Conservation (phyloP, 495 filamentous ascomycete genomes). For the Aspergillus bertholletiae region DNA sequence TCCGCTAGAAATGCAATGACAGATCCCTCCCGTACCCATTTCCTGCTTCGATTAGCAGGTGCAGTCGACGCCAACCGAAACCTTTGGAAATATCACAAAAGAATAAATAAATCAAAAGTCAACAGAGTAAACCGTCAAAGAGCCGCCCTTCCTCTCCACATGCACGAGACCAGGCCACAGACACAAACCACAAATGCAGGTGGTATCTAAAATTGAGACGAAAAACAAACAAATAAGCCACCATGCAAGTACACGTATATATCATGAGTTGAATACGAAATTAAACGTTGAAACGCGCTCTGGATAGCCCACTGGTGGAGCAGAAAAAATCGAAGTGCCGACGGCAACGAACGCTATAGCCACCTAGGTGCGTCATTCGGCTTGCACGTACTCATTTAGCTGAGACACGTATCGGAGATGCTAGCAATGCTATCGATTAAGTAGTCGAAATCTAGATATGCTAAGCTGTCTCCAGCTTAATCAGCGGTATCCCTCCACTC, state of each 20-base stretch:
- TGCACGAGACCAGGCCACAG: constrained; percentile 6
- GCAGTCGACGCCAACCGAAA: constrained; percentile 7
- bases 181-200: constrained; percentile 2
- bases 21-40: constrained; percentile 13
- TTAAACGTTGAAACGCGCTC: neutral
- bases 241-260: constrained; percentile 7
- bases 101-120: neutral
- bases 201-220: constrained; percentile 5
- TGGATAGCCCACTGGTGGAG: neutral
- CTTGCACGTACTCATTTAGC: neutral
- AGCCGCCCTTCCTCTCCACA: constrained; percentile 8
- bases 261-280: constrained; percentile 15
- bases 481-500: neutral
- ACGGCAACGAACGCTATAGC: neutral
- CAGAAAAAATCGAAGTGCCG: neutral
- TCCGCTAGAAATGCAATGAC: constrained; percentile 20
- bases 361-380: neutral
- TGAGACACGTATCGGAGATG: too few relatives aligned
- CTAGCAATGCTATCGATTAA: too few relatives aligned
- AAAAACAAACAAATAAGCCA: constrained; percentile 6
- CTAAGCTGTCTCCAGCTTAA: neutral
- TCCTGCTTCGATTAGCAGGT: neutral
- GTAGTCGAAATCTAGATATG: neutral
- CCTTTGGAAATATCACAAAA: neutral
- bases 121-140: constrained; percentile 8